Evolutionary conservation across 2,329 filamentous ascomycete genomes (phyloP), one percentile per base, ranked within the genome.

Genomic region (Stachybotrys elegans): DNA sequence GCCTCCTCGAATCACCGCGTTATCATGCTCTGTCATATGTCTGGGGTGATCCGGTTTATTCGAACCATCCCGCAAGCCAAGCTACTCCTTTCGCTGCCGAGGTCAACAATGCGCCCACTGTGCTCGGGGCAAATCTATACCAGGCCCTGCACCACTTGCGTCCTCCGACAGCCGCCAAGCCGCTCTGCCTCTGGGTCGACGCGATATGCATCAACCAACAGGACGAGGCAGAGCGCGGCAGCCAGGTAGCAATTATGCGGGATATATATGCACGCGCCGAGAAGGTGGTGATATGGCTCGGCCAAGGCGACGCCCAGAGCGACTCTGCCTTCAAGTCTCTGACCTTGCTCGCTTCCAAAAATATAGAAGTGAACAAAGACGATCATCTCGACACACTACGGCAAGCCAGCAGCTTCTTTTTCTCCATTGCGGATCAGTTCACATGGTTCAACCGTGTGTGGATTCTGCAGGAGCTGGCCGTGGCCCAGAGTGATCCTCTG

Each of bases 391-490:
- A 22, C 8, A 6, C 6, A 6, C 20, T 38, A 20, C 36, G 20
- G 16, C 14, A 20, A 11, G 22, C 7, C n/a, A 21, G 17, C 6
- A 12, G 17, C 17, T 38, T 38, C 8, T 38, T 38, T 22, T 38
- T 38, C 12, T 4, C 6, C 36, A 29, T 38, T 38, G 36, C 36
- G 12, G 36, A 38, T 11, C 36, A 20, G 6, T 38, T 11, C 22
- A 8, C 4, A 13, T 38, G 36, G 36, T 38, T 38, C 5, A 12
- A 7, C 11, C 36, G 36, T 8, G 22, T 38, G 22, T 38, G 36
- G 36, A 38, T 38, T n/a, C 36, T 38, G 16, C 36, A 38, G 22
- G 36, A 38, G 36, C n/a, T 38, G 17, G 36, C 36, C 12, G n/a
- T 38, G 11, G 36, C 36, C 11, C 20, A 20, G 20, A 12, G 11